Evolutionary conservation across 2,329 filamentous ascomycete species (phyloP).

Genomic region (Botrytis paeoniae): DNA sequence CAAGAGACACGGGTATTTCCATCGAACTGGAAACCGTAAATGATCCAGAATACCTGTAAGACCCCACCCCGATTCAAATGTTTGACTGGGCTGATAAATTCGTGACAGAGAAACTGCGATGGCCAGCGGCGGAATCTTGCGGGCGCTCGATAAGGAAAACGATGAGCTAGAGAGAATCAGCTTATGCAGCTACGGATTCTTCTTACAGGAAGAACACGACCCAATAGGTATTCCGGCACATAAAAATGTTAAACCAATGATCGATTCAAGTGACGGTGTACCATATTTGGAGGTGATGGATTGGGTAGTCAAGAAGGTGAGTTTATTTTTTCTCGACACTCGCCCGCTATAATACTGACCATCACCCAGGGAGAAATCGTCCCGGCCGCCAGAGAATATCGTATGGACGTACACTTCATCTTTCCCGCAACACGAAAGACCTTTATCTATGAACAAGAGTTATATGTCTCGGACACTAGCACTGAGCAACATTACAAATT

Average conservation of each 20-base stretch:
- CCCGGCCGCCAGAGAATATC: constrained; percentile 5
- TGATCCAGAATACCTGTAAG: constrained; percentile 5
- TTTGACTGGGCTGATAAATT: not conserved
- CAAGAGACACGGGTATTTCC: not conserved
- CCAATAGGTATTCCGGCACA: not conserved
- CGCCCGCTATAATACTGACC: not conserved
- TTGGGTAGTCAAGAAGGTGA: constrained; percentile 10
- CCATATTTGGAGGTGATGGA: constrained; percentile 1
- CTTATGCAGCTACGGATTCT: constrained; percentile 13
- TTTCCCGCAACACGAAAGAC: not conserved
- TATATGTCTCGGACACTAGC: constrained; percentile 9
- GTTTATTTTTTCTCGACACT: not conserved
- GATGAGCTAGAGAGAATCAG: not conserved
- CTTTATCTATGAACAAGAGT: not conserved
- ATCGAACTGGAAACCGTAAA: not conserved
- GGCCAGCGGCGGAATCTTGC: constrained; percentile 1
- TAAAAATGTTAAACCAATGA: not conserved
- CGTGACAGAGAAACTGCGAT: constrained; percentile 9
- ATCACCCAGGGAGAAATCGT: not conserved
- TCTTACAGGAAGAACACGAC: not conserved
- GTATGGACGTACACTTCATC: not conserved
- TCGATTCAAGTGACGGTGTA: not conserved
- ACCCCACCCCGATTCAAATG: not conserved
- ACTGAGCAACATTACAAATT: constrained; percentile 5
- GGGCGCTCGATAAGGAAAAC: not conserved